Evolutionary conservation across 345 rosid species (phyloP).

Genomic region (rapeseed (Brassica napus)): Da-Ae NC_063443.1:16591501-16592000

Average conservation of each 20-base stretch:
- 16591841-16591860: conserved; percentile 43
- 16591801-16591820: conserved; percentile 28
- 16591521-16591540: conserved; percentile 77
- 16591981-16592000: conserved; percentile 84
- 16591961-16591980: conserved; percentile 88
- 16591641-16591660: not conserved
- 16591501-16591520: conserved; percentile 81
- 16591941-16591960: conserved; percentile 68
- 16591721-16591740: conserved; percentile 4
- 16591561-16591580: conserved; percentile 43
- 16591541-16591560: conserved; percentile 56
- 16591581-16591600: conserved; percentile 46
- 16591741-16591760: not conserved
- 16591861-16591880: conserved; percentile 52
- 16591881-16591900: conserved; percentile 51
- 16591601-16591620: conserved; percentile 54
- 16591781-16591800: conserved; percentile 38
- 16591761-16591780: conserved; percentile 19
- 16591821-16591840: conserved; percentile 47
- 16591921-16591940: conserved; percentile 61
- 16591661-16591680: conserved; percentile 9
- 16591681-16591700: conserved; percentile 19
- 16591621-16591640: not conserved
- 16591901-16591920: conserved; percentile 52
- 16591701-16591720: not conserved